Evolutionary conservation across 305 asterid genomes (phyloP), one percentile per base, ranked within the genome.

Genomic region (Fraxinus nigra): DNA sequence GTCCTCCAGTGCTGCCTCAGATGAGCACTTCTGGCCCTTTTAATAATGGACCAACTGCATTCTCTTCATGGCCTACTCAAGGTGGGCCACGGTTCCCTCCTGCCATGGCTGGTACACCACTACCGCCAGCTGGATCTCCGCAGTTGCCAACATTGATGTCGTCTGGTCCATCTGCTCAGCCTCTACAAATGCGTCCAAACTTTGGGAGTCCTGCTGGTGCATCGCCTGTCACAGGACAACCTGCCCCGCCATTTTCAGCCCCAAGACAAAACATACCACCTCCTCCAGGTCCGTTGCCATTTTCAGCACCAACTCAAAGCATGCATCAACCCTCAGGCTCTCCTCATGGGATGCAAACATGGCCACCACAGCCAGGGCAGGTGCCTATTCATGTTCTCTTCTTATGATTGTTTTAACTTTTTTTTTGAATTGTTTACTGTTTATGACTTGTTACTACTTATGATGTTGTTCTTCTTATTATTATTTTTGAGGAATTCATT

Each of bases 321-420:
- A 83, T 86, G 88, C 90, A 85, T 48, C 97, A 88, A 48, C 76
- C 96, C 82, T 22, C 92, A 30, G 87, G 86, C 77, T 87, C 97
- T 78, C 96, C 98, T 73, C 92, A 86, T 78, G 93, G 92, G 74
- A 84, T 92, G 86, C 97, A 89, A 86, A 79, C 93, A 6, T 92
- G 97, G 98, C 94, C 94, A 79, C 86, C 90, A 72, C 97, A 89
- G 81, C 88, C 90, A 48, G 94, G 89, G 65, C 98, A 93, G 98
- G 99, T 97, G 75, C 75, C 38, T 28, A 30, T 69, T 30, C 10
- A 69, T 7, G 22, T 33, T 81, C 8, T 67, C 77, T 48, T 80
- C 5, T 48, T 67, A 74, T 51, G 22, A 51, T 51, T 51, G 7
- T 61, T 14, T 67, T 35, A 67, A 69, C 9, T 4, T 67, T 69